Evolutionary conservation across 2,329 filamentous ascomycete species (phyloP).

Genomic region (Stagonosporopsis chrysanthemi): DNA sequence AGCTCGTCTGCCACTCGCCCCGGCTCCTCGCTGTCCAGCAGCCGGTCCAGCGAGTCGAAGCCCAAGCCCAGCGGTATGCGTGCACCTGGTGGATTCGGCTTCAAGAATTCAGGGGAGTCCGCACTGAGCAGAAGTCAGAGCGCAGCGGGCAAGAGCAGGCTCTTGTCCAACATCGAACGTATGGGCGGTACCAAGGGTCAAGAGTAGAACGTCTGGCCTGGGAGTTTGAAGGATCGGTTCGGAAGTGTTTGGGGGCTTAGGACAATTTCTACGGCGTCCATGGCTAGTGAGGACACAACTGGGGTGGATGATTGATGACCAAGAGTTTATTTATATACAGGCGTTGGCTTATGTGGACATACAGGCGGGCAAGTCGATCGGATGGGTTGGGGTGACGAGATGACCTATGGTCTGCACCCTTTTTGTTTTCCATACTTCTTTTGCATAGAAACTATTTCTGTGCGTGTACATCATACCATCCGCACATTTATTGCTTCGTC

Average conservation of each 20-base stretch:
- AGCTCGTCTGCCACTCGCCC: constrained; percentile 29
- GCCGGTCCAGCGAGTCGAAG: constrained; percentile 36
- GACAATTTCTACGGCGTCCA: constrained; percentile 12
- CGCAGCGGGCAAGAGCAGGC: constrained; percentile 65
- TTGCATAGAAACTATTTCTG: not conserved
- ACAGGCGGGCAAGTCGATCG: not conserved
- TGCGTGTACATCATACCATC: not conserved
- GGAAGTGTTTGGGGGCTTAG: constrained; percentile 10
- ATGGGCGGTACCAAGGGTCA: constrained; percentile 68
- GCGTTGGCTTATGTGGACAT: constrained; percentile 5
- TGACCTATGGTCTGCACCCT: constrained; percentile 10
- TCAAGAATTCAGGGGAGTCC: constrained; percentile 33
- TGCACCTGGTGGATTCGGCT: constrained; percentile 60
- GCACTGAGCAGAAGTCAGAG: constrained; percentile 46
- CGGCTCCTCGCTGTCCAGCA: constrained; percentile 36
- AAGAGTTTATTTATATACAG: not conserved
- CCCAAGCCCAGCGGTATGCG: constrained; percentile 65
- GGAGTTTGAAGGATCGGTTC: constrained; percentile 6
- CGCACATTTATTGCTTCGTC: not conserved
- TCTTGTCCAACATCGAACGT: constrained; percentile 86
- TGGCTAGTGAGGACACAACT: constrained; percentile 1
- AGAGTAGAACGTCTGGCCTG: constrained; percentile 28
- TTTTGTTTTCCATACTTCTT: not conserved
- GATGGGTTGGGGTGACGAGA: not conserved
- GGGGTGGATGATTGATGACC: constrained; percentile 8